Conservation (phyloP, 768 basidiomycete species). For the Mycena leptocephala region DNA sequence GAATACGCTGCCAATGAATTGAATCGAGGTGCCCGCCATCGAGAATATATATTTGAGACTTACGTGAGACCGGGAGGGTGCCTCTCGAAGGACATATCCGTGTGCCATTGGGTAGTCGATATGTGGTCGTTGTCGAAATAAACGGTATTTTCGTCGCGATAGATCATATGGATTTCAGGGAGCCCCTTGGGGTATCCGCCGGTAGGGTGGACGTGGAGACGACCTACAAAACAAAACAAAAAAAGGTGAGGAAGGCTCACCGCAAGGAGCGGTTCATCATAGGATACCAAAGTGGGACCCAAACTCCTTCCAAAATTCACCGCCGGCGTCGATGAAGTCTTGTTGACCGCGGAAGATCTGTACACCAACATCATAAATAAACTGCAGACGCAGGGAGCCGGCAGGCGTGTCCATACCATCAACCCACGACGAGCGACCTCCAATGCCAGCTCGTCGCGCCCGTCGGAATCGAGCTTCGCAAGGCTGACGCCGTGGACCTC, state of each 20-base stretch:
- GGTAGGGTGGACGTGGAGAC: conserved; percentile 75
- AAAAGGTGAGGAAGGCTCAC: background rate
- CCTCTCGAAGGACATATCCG: conserved; percentile 64
- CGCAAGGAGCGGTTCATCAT: background rate
- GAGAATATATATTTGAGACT: conserved; percentile 48
- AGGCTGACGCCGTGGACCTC: conserved; percentile 72
- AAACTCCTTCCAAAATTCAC: conserved; percentile 67
- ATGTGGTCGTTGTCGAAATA: conserved; percentile 65
- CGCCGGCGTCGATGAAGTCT: conserved; percentile 66
- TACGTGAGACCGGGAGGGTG: conserved; percentile 77
- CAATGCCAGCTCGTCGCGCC: conserved; percentile 68
- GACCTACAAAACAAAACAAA: background rate
- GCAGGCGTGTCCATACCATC: conserved; percentile 8
- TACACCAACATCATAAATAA: too few species aligned
- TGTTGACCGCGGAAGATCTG: conserved; percentile 70
- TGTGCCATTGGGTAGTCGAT: conserved; percentile 64
- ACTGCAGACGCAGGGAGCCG: background rate
- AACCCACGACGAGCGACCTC: conserved; percentile 49
- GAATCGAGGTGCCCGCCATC: background rate
- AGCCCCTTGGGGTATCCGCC: conserved; percentile 68
- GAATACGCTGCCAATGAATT: conserved; percentile 3
- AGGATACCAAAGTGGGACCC: conserved; percentile 65
- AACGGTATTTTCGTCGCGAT: conserved; percentile 67
- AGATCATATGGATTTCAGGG: conserved; percentile 75
- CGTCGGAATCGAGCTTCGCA: conserved; percentile 59